These are phyloP conservation scores for Phialophora chinensis DNA, from an alignment of 2,329 filamentous ascomycete genomes.

Conservation along the genomic window DNA sequence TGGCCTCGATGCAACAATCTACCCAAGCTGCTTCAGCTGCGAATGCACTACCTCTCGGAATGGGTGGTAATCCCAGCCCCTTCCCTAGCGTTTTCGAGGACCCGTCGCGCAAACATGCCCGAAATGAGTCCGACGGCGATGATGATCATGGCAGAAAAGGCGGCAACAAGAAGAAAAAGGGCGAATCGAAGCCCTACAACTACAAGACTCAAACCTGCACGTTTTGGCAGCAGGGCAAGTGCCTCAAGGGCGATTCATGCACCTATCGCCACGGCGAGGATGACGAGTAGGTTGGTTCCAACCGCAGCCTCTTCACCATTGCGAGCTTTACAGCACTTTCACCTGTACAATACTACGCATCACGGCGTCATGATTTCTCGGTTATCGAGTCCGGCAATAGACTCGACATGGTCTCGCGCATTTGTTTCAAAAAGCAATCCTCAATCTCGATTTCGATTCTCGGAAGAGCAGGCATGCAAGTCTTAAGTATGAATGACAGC, in stretches of 20 bases:
- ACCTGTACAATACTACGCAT: background rate
- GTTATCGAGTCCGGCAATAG: background rate
- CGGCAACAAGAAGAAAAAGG: conserved; percentile 37
- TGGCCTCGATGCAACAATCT: conserved; percentile 32
- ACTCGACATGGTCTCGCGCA: background rate
- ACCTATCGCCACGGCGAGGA: conserved; percentile 55
- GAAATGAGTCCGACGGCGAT: conserved; percentile 35
- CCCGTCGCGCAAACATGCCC: conserved; percentile 32
- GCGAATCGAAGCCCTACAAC: conserved; percentile 45
- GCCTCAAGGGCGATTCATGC: conserved; percentile 59
- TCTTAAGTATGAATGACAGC: background rate
- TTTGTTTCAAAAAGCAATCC: background rate
- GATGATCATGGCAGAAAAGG: conserved; percentile 33
- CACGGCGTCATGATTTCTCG: background rate
- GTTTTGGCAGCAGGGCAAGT: conserved; percentile 61
- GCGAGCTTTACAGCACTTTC: background rate
- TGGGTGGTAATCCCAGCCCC: conserved; percentile 30
- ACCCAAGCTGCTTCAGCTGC: conserved; percentile 9
- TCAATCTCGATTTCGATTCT: background rate
- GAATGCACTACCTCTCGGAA: conserved; percentile 26
- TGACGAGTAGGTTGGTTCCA: background rate
- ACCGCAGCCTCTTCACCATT: background rate
- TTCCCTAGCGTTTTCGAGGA: conserved; percentile 30
- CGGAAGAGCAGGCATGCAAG: background rate
- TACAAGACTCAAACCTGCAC: conserved; percentile 56